Base-by-base conservation (phyloP, 257 asterid genomes). In the Sherardia arvensis region DNA sequence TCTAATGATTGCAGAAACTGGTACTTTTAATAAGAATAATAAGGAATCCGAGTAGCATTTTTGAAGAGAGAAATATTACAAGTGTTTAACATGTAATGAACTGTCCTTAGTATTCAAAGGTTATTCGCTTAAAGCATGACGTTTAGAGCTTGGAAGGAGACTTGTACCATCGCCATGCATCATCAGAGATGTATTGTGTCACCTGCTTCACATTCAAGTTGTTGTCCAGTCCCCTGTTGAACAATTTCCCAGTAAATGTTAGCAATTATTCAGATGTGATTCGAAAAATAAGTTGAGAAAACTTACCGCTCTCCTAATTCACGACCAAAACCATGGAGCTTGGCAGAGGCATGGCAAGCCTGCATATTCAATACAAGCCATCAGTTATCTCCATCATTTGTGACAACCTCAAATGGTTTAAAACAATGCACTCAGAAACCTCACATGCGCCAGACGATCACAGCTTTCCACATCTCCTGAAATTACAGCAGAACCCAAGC, bases 261-360 rank as follows among this genome's bases (percentile, higher is more conserved):
- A 38, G 47, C 47, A 6, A 33, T 6, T 36, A 36, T 2, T 36
- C 12, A 38, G 4, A 12, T 38, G 47, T 10, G 12, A 38, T 0
- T 53, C 6, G 14, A 4, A 2, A 58, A 28, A 4, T 17, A 32
- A 59, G 47, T 27, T 47, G 26, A 17, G 23, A 28, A 36, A 61
- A 60, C 32, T 73, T 85, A 92, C 99, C 96, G 77, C 77, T 89
- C 96, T 34, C 99, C 98, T 59, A 92, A 91, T 72, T 92, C 99
- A 56, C 96, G 97, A 38, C 99, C 99, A 77, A 89, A 92, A 38
- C 97, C 96, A 92, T 12, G 99, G 99, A 66, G 95, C 95, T 69
- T 92, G 94, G 65, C 80, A 57, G 82, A 92, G 87, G 87, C 95
- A 83, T 20, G 97, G 99, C 81, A 84, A 56, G 97, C 99, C 99